Base-by-base conservation (phyloP, 1,284 basidiomycete genomes). In the Apiotrichum akiyoshidainum region DNA sequence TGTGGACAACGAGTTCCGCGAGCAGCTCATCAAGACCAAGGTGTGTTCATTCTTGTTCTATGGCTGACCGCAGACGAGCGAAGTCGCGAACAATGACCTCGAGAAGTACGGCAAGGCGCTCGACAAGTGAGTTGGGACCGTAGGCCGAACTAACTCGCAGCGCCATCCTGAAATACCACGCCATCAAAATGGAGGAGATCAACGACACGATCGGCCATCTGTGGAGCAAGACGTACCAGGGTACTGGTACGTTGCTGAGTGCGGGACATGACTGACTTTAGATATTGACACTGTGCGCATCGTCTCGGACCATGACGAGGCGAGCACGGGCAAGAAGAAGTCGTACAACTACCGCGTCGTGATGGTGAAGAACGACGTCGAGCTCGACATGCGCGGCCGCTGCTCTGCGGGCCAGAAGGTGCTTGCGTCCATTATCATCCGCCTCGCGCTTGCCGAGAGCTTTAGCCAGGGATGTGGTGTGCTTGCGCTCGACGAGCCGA, bases 261-360 rank as follows among this genome's bases (percentile, higher is more conserved):
- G 8, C 5, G 5, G 7, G 26, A 4, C 26, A 31, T 37, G n/a
- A 35, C 59, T 60, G 42, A 60, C 50, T 8, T 4, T 73, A 90
- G 95, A 99, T 79, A 99, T 99, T 70, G 96, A 99, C 77, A 92
- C 90, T 19, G 97, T 99, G 69, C 88, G 89, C 74, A 96, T 99
- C 72, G 85, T 87, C 57, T 96, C 94, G 34, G 96, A 98, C 70
- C 86, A 87, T 57, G 96, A 99, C 75, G 90, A 91, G 46, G 68
- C 75, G 26, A 76, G 76, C 19, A 88, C 60, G 80, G 62, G 85
- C 22, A 85, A 89, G 22, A 90, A 92, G 70, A 84, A 90, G 66
- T 90, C 92, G n/a, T 99, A 99, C 82, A 99, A 99, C 77, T 99
- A 99, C 78, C 84, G 96, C 59, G 96, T 96, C 52, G 93, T 96